A percentile compares a stretch with the other conserved stretches of the same genome.
phyloP scores from a whole-genome alignment of 139 green algal genomes.

The Eudorina sp. region DNA sequence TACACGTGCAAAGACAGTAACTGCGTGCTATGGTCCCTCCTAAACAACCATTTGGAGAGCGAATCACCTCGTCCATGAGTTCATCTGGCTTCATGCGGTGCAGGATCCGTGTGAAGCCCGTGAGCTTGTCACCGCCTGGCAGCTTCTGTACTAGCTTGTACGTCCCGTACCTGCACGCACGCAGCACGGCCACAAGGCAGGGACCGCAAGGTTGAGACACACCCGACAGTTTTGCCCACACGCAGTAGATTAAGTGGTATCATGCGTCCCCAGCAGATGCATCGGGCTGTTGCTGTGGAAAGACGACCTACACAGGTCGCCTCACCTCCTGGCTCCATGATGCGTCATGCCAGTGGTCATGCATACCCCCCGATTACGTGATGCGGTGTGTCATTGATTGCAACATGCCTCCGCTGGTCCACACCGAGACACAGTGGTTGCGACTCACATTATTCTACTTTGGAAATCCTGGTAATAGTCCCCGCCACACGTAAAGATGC shows the following conservation, averaged over 20 bases:
- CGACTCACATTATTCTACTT: constrained; percentile 48
- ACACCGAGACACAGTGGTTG: background rate
- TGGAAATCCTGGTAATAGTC: constrained; percentile 48
- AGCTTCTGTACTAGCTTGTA: constrained; percentile 82
- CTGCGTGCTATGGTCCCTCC: background rate
- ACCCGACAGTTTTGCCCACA: no score
- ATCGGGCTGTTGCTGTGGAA: no score
- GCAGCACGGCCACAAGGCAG: no score
- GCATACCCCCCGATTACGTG: no score
- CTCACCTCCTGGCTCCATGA: no score
- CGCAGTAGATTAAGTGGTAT: no score
- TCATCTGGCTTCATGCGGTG: constrained; percentile 81
- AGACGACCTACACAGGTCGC: no score
- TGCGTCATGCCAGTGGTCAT: no score
- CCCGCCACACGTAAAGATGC: constrained; percentile 30
- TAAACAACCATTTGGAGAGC: background rate
- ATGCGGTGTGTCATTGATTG: no score
- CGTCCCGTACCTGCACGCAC: constrained; percentile 80
- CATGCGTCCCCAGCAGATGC: no score
- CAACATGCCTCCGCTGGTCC: no score
- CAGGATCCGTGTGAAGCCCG: constrained; percentile 90
- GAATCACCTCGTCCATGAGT: constrained; percentile 79
- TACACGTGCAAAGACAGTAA: background rate
- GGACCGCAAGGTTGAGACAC: no score
- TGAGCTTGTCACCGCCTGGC: constrained; percentile 81